Conservation (phyloP, 352 stramenopile genomes). For the Pythium folliculosum region DNA sequence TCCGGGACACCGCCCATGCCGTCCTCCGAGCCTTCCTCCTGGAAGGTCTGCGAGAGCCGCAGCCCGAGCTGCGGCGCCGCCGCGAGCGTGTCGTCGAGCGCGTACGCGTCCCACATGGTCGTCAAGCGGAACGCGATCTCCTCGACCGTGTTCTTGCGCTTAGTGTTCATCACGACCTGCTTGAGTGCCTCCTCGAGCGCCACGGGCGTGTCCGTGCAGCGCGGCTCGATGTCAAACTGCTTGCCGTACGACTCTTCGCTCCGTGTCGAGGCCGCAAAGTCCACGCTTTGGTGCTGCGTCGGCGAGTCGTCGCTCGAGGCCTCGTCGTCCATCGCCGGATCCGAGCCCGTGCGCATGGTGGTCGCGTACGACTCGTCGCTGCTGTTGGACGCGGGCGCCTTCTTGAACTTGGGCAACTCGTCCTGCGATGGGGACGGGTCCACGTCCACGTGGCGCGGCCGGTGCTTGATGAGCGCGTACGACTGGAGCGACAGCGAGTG, state of each 20-base stretch:
- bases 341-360: slow-evolving; percentile 45
- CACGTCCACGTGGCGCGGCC: slow-evolving; percentile 30
- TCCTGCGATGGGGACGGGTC: slow-evolving; percentile 20
- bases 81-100: slow-evolving; percentile 50
- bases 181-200: slow-evolving; percentile 78
- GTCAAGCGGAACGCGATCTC: slow-evolving; percentile 76
- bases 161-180: slow-evolving; percentile 68
- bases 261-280: slow-evolving; percentile 13
- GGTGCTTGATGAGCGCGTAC: slow-evolving; percentile 54
- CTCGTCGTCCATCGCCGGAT: slow-evolving; percentile 38
- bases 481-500: slow-evolving; percentile 71
- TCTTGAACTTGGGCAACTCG: slow-evolving; percentile 1
- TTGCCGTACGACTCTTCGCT: slow-evolving; percentile 43
- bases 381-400: slow-evolving; percentile 10
- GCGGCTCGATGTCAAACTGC: slow-evolving; percentile 55
- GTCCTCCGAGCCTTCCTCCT: slow-evolving; percentile 26
- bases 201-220: slow-evolving; percentile 65
- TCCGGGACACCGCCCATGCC: not conserved
- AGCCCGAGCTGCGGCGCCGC: slow-evolving; percentile 23
- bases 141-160: slow-evolving; percentile 59
- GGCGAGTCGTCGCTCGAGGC: not conserved
- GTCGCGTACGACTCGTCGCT: slow-evolving; percentile 22
- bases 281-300: slow-evolving; percentile 2
- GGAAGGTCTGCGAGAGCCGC: slow-evolving; percentile 35
- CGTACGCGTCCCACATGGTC: slow-evolving; percentile 82